A percentile compares a stretch with the other conserved stretches of the same genome.
Evolutionary conservation across 2,329 filamentous ascomycete species (phyloP).

Genomic region (Pleurostoma richardsiae): DNA sequence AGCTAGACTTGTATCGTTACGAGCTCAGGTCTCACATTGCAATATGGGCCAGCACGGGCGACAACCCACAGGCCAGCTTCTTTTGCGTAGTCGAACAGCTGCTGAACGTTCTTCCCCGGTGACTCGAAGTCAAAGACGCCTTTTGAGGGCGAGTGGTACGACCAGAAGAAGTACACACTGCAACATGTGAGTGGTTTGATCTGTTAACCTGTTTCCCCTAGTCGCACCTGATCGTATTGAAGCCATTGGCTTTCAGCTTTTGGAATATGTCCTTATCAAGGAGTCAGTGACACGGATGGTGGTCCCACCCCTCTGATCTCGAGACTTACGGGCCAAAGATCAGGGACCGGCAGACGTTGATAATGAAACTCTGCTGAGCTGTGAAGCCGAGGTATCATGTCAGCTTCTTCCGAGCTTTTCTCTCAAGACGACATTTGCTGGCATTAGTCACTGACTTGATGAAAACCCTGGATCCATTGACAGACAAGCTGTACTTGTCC

Average conservation of each 20-base stretch:
- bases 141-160: constrained; percentile 37
- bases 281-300: constrained; percentile 7
- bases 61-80: constrained; percentile 47
- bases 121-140: constrained; percentile 44
- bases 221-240: constrained; percentile 39
- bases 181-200: not conserved
- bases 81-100: constrained; percentile 44
- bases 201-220: constrained; percentile 29
- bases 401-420: no score
- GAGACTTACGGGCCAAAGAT: constrained; percentile 36
- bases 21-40: constrained; percentile 24
- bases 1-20: not conserved
- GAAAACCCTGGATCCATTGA: constrained; percentile 42
- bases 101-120: constrained; percentile 43
- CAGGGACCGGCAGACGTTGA: constrained; percentile 45
- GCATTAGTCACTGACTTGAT: constrained; percentile 26
- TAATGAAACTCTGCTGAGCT: constrained; percentile 47
- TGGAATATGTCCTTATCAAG: constrained; percentile 43
- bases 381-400: constrained; percentile 6
- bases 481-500: constrained; percentile 44
- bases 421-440: no score
- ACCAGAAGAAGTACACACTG: constrained; percentile 45
- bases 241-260: constrained; percentile 46
- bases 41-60: constrained; percentile 44
- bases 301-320: constrained; percentile 7